Percentiles rank a stretch among this genome's conserved stretches.
Evolutionary conservation across 2,329 filamentous ascomycete species (phyloP).

Genomic region (Endothia cerciana): DNA sequence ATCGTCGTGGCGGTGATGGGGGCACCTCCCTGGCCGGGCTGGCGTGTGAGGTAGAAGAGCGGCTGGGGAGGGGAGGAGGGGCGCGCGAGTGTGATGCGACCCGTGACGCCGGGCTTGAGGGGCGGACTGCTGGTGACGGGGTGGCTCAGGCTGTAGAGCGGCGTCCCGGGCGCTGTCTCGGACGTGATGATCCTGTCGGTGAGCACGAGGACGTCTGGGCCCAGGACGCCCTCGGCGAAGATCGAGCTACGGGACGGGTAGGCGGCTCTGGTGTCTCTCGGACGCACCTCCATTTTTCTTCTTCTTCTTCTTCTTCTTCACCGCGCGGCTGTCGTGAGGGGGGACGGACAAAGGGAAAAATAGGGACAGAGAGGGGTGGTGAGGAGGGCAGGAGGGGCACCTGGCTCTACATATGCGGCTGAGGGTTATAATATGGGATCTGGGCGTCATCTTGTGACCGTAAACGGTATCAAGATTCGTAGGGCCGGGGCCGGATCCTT

Average conservation of each 20-base stretch:
- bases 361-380: background rate
- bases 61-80: background rate
- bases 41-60: background rate
- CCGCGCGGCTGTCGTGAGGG: too few relatives aligned
- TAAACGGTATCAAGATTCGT: background rate
- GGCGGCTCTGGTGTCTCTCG: background rate
- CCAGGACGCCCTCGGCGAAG: background rate
- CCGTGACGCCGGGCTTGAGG: background rate
- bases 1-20: background rate
- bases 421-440: too few relatives aligned
- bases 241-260: background rate
- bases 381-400: background rate
- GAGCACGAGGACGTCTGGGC: background rate
- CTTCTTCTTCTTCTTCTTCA: too few relatives aligned
- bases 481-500: slow-evolving; percentile 1
- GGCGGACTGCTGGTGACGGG: background rate
- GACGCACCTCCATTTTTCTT: background rate
- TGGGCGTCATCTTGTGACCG: background rate
- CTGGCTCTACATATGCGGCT: too few relatives aligned
- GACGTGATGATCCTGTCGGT: background rate
- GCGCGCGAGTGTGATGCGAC: background rate
- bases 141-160: slow-evolving; percentile 5
- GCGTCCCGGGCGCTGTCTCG: background rate
- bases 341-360: background rate
- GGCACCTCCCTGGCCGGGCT: background rate